Evolutionary conservation across 208 protist species (phyloP).

Genomic region (Endotrypanum monterogeii): DNA sequence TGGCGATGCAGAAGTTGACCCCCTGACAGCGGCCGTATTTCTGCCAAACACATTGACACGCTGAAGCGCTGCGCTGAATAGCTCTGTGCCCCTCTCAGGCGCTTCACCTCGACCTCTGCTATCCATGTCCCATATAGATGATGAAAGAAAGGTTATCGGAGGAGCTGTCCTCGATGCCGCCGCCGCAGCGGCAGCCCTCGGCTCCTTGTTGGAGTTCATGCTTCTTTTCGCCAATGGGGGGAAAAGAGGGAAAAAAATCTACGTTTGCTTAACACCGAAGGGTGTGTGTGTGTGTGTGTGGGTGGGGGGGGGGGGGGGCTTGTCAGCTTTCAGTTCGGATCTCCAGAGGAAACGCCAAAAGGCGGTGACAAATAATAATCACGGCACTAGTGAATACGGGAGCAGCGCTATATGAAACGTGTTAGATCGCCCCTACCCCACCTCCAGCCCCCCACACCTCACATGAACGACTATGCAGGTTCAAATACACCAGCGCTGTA

Average conservation of each 20-base stretch:
- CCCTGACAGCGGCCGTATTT: neutral
- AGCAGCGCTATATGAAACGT: neutral
- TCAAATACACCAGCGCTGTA: neutral
- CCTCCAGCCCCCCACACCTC: neutral
- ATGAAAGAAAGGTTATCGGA: neutral
- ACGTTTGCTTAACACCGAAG: neutral
- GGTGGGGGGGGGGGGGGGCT: neutral
- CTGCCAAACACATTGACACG: neutral
- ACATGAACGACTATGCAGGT: neutral
- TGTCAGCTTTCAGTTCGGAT: no score
- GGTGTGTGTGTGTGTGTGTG: no score
- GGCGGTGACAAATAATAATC: neutral
- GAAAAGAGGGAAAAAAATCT: no score
- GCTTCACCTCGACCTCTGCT: neutral
- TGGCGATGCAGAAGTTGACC: neutral
- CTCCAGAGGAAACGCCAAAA: neutral
- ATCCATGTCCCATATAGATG: neutral
- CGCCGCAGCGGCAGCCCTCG: neutral
- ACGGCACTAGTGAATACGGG: neutral
- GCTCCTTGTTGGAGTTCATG: neutral
- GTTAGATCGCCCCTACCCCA: neutral
- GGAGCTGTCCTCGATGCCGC: neutral
- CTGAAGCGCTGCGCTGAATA: constrained; percentile 12
- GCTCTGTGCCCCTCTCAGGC: neutral
- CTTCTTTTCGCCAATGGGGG: neutral